Base-by-base conservation (phyloP, 129 eudicot genomes). In the Glebionis coronaria region DNA sequence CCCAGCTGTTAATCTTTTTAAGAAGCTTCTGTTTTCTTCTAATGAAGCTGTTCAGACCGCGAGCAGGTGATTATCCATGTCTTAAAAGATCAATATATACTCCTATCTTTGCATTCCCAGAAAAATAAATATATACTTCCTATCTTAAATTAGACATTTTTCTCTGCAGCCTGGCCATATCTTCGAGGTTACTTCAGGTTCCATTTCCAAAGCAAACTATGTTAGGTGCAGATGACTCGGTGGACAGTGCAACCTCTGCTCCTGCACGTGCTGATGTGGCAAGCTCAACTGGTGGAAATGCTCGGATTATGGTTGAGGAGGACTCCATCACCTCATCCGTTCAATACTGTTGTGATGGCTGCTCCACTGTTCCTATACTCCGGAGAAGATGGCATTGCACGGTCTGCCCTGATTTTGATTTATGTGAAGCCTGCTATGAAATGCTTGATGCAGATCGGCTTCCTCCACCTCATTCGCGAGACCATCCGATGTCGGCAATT, bases 191-290 rank as follows among this genome's bases (percentile, higher is more conserved):
- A 79, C 95, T 94, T 27, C 99, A 94, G 73, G 97, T 94, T 81
- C 99, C 99, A 40, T 94, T 94, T 73, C 99, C 99, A 47, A 94
- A 94, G 82, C 99, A 94, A 79, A 94, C 93, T 4, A 94, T 94
- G 99, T 62, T 94, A 65, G 97, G 92, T 55, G 59, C 83, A 25
- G 99, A 94, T 76, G 99, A 94, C 49, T 81, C 45, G 0, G 73
- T 69, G 61, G 99, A 94, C 38, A 74, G 75, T 72, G 62, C 84
- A 42, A 20, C 79, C 23, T 18, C 95, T 61, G 83, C 70, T 65
- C 79, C 93, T 54, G 72, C 67, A 29, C 87, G 81, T 16, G 75
- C 85, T 72, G 90, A 89, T 80, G 74, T 62, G 60, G 68, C 84
- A 7, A 72, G 69, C 71, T 75, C 90, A 59, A 68, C 82, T 52